A percentile compares a stretch with the other conserved stretches of the same genome.
These are phyloP conservation scores for Wolfiporia cocos DNA, from an alignment of 1,284 basidiomycete species.

Conservation along the genomic window DNA sequence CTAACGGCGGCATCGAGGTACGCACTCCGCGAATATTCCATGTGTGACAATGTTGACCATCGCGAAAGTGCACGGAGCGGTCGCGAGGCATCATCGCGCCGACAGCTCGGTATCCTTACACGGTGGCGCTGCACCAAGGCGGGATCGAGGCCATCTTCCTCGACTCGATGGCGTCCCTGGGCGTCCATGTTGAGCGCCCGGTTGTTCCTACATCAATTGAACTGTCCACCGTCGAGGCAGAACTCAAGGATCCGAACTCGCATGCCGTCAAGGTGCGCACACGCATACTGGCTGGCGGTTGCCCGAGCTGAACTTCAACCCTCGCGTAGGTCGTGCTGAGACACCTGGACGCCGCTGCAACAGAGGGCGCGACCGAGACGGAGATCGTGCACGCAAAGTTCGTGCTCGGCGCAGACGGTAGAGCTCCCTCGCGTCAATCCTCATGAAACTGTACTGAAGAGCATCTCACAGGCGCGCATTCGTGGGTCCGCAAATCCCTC, in stretches of 20 bases:
- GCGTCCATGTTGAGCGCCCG: slow-evolving; percentile 53
- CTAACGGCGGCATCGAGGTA: slow-evolving; percentile 57
- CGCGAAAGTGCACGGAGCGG: slow-evolving; percentile 49
- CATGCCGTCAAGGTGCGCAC: slow-evolving; percentile 59
- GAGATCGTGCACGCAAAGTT: slow-evolving; percentile 49
- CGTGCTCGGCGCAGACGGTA: slow-evolving; percentile 50
- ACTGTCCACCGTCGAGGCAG: slow-evolving; percentile 37
- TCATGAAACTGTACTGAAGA: too few species aligned
- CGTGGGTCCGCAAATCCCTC: slow-evolving; percentile 69
- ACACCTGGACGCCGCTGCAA: slow-evolving; percentile 20
- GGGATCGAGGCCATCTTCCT: slow-evolving; percentile 66
- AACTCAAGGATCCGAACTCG: slow-evolving; percentile 36
- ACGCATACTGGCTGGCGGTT: too few species aligned
- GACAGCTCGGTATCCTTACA: slow-evolving; percentile 54
- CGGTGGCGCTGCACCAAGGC: slow-evolving; percentile 71
- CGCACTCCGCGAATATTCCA: slow-evolving; percentile 5
- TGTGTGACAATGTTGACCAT: too few species aligned
- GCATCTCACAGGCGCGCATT: slow-evolving; percentile 70
- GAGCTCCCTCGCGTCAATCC: too few species aligned
- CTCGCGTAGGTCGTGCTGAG: slow-evolving; percentile 30
- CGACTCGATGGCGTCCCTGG: slow-evolving; percentile 50
- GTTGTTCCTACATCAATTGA: slow-evolving; percentile 48
- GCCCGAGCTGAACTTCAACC: too few species aligned
- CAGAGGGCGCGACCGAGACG: slow-evolving; percentile 21
- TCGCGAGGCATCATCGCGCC: slow-evolving; percentile 51